A percentile compares a stretch with the other conserved stretches of the same genome.
phyloP scores from a whole-genome alignment of 306 rosid genomes.

The Hippophae tibetana region DNA sequence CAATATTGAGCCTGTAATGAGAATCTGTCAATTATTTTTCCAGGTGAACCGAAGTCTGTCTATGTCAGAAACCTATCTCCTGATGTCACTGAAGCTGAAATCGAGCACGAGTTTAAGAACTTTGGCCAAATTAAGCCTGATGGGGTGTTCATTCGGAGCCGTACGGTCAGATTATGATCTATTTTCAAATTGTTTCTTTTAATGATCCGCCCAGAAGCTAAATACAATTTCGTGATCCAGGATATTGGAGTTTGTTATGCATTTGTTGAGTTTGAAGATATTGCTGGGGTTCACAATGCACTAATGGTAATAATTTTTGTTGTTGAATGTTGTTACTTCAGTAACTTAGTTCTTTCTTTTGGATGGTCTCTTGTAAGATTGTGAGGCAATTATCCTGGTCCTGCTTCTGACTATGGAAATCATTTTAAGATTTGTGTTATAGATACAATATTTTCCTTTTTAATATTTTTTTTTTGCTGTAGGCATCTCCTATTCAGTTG shows the following conservation, averaged over 20 bases:
- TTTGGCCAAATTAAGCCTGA: slow-evolving; percentile 79
- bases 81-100: slow-evolving; percentile 63
- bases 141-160: slow-evolving; percentile 84
- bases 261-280: slow-evolving; percentile 87
- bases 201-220: slow-evolving; percentile 7
- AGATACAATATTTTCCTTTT: background rate
- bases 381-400: too few relatives aligned
- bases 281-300: slow-evolving; percentile 78
- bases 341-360: too few relatives aligned
- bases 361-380: too few relatives aligned
- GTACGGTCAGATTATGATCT: slow-evolving; percentile 52
- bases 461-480: slow-evolving; percentile 5
- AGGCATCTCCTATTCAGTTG: slow-evolving; percentile 69
- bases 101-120: slow-evolving; percentile 71
- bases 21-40: background rate
- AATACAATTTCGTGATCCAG: slow-evolving; percentile 36
- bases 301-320: slow-evolving; percentile 44
- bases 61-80: slow-evolving; percentile 84
- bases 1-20: background rate
- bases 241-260: slow-evolving; percentile 98
- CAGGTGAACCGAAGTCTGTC: slow-evolving; percentile 83
- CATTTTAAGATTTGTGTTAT: background rate
- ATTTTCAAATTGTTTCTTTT: background rate
- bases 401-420: background rate
- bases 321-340: background rate